Evolutionary conservation across 352 stramenopile species (phyloP), one percentile per base, ranked within the genome.

Genomic region (Phytophthora citrophthora): DNA sequence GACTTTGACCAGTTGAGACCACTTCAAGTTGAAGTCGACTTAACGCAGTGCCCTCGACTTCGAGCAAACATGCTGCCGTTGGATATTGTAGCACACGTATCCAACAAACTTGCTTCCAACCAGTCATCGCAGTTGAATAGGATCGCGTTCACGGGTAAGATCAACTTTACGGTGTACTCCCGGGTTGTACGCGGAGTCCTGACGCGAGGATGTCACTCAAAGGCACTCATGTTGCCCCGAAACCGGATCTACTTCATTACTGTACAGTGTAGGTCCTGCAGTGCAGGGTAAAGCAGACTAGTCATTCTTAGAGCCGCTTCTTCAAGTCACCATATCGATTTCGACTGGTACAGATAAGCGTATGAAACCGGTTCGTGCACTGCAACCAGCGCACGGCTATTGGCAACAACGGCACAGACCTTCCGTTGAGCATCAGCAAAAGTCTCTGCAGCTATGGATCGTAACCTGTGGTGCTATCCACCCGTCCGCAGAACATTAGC

Each of bases 201-300:
- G 39, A 45, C 16, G 39, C 39, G 39, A 45, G 39, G 15, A 26
- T 16, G 39, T 45, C 39, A 45, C 39, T 16, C n/a, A 45, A 45
- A 16, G 11, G 8, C 29, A 8, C 29, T 32, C 29, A 32, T 32
- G 29, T 32, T 45, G 34, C 15, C 34, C 12, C 10, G 32, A 12
- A n/a, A n/a, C 12, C 32, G 4, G 4, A 11, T 39, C 16, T 3
- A 27, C 40, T 47, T 47, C 40, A 47, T n/a, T 20, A 20, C 20
- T 20, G 20, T 20, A n/a, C n/a, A n/a, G n/a, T n/a, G n/a, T n/a
- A n/a, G n/a, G n/a, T n/a, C n/a, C n/a, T n/a, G n/a, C n/a, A n/a
- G n/a, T 20, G 20, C 20, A 20, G 20, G 1, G 20, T 20, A 20
- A 20, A 20, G 20, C 20, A 20, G 20, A 20, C 20, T 20, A 20